Base-by-base conservation (phyloP, 2,329 filamentous ascomycete genomes). In the Eutypella sp. region DNA sequence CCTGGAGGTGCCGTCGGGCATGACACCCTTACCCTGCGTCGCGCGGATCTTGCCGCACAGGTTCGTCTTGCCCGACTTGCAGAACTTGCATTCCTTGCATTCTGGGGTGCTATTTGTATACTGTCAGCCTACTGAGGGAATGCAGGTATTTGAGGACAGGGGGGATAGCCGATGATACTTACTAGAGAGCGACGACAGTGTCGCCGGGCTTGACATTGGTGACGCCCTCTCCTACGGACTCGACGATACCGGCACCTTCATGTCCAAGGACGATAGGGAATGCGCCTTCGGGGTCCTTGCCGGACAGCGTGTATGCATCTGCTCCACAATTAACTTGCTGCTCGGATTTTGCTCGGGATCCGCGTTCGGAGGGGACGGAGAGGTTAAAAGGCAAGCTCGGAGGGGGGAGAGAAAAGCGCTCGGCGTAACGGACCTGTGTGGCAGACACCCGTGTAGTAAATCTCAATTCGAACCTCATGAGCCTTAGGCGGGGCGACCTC, bases 41-140 rank as follows among this genome's bases (percentile, higher is more conserved):
- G 89, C 89, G 61, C 93, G 86, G 71, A 99, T 99, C 82, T 97
- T 97, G 69, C 93, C 93, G 74, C 92, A 97, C 48, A 97, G 86
- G 74, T 97, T 96, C 62, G 92, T 97, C 84, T 99, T 99, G 74
- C 92, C 93, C 36, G 92, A 97, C 72, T 89, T 93, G 85, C 93
- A 99, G 81, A 97, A 97, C 77, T 97, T 97, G 84, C 93, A 99
- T 71, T 97, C 92, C 58, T 82, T 78, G 76, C 93, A 97, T 75
- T 97, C 92, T 55, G 93, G 93, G 40, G 91, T 97, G 78, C 90
- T 95, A 62, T 47, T 33, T 36, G 31, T 20, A 10, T 16, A 18
- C 25, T 20, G 47, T 58, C 54, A 60, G 55, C 45, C 23, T 27
- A 6, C 37, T 27, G 27, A 40, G 37, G 45, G 31, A 25, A 45